Percentiles rank a stretch among this genome's conserved stretches.
Evolutionary conservation across 768 basidiomycete species (phyloP).

Genomic region (Naematelia encephala): DNA sequence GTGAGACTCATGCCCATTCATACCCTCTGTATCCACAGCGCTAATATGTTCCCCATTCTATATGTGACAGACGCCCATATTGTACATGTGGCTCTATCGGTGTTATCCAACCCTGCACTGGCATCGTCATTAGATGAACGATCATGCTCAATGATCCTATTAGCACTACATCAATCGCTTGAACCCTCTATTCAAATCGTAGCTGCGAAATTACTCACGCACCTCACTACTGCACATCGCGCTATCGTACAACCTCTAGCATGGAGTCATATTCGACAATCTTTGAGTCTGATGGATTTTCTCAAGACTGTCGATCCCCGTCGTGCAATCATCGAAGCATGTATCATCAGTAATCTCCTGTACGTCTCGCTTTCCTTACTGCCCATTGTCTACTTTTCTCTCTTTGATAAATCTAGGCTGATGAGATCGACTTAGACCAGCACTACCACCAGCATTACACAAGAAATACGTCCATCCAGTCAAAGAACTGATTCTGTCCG

Average conservation of each 20-base stretch:
- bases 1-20: slow-evolving; percentile 15
- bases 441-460: slow-evolving; percentile 32
- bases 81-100: slow-evolving; percentile 35
- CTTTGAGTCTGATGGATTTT: slow-evolving; percentile 39
- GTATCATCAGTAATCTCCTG: slow-evolving; percentile 44
- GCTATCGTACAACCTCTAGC: slow-evolving; percentile 44
- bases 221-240: slow-evolving; percentile 36
- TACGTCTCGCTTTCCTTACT: slow-evolving; percentile 11
- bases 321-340: slow-evolving; percentile 39
- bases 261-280: slow-evolving; percentile 43
- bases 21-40: not conserved
- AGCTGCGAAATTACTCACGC: slow-evolving; percentile 40
- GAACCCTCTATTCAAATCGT: slow-evolving; percentile 43
- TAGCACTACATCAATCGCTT: slow-evolving; percentile 39
- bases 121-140: slow-evolving; percentile 36
- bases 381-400: not conserved
- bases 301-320: slow-evolving; percentile 33
- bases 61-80: slow-evolving; percentile 28
- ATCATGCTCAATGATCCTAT: slow-evolving; percentile 40
- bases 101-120: slow-evolving; percentile 35
- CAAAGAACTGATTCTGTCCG: slow-evolving; percentile 38
- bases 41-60: not conserved
- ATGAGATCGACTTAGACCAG: slow-evolving; percentile 23
- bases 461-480: slow-evolving; percentile 42
- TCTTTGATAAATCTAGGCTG: not conserved